Evolutionary conservation across 108 stramenopile genomes (phyloP).

Genomic region (Cyclotella baltica): DNA sequence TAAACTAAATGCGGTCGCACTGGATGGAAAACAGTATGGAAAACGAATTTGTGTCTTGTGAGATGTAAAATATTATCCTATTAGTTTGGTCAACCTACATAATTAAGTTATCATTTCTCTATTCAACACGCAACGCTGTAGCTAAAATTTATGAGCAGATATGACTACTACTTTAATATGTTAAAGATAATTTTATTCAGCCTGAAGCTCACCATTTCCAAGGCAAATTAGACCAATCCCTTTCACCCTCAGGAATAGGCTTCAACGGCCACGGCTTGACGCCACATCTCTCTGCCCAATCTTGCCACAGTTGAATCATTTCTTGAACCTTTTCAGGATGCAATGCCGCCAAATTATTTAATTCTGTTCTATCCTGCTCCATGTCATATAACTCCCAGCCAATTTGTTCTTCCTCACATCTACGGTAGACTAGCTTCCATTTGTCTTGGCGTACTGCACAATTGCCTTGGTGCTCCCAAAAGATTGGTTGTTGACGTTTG

Average conservation of each 20-base stretch:
- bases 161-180: too few relatives aligned
- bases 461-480: constrained; percentile 64
- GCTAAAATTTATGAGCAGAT: too few relatives aligned
- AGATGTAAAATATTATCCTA: too few relatives aligned
- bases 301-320: constrained; percentile 40
- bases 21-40: too few relatives aligned
- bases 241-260: constrained; percentile 46
- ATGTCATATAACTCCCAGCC: constrained; percentile 59
- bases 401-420: constrained; percentile 21
- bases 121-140: too few relatives aligned
- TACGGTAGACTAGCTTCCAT: constrained; percentile 54
- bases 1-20: too few relatives aligned
- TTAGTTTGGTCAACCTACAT: too few relatives aligned
- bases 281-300: constrained; percentile 48
- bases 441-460: constrained; percentile 48
- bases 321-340: constrained; percentile 30
- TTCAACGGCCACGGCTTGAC: constrained; percentile 50
- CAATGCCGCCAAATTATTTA: constrained; percentile 31
- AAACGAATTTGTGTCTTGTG: too few relatives aligned
- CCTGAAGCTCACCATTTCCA: constrained; percentile 43
- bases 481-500: constrained; percentile 38
- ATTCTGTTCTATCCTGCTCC: constrained; percentile 52
- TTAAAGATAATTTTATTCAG: too few relatives aligned
- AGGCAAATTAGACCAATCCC: constrained; percentile 60
- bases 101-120: too few relatives aligned